Evolutionary conservation across 352 stramenopile species (phyloP), one percentile per base, ranked within the genome.

Genomic region (Globisporangium echinulatum): DNA sequence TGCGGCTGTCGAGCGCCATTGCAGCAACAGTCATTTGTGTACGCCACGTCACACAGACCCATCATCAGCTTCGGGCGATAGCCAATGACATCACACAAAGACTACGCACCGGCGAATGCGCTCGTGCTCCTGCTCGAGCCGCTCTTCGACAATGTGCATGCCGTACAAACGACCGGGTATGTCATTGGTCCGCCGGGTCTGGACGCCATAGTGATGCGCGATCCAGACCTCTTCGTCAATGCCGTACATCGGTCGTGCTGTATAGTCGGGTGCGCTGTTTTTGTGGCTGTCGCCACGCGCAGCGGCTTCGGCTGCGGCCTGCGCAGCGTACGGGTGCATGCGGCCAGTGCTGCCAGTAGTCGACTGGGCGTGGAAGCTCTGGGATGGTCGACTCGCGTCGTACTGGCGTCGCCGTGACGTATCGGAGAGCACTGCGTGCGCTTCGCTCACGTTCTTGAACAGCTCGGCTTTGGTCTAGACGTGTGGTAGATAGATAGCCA

Each of bases 211-310:
- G 55, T 94, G 85, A 49, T 94, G 81, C 25, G 81, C 81, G 13
- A 92, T 75, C 85, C 85, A 94, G 33, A 92, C 73, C 15, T 92
- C 79, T 62, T 94, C 83, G 50, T 94, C 72, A 50, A 94, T 87
- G 17, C 85, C 85, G 56, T 92, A 89, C 52, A 90, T 49, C 7
- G 40, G 52, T 0, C 61, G 52, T 39, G 59, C 56, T 0, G 43
- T 56, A 56, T 60, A 66, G 38, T 66, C 56, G 11, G 56, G 49
- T 11, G 49, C n/a, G 9, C 25, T 33, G 25, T 33, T 33, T 44
- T 5, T 44, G 40, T 44, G 11, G 40, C 11, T 8, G 40, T 44
- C 40, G 40, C 68, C 69, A 44, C 69, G 58, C 37, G 72, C 63
- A 8, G 46, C 79, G 14, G 59, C 74, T 67, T 47, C 63, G 52